A percentile compares a stretch with the other conserved stretches of the same genome.
Conservation (phyloP, 2,329 filamentous ascomycete genomes). For the Dothideomycetidae sp. region DNA sequence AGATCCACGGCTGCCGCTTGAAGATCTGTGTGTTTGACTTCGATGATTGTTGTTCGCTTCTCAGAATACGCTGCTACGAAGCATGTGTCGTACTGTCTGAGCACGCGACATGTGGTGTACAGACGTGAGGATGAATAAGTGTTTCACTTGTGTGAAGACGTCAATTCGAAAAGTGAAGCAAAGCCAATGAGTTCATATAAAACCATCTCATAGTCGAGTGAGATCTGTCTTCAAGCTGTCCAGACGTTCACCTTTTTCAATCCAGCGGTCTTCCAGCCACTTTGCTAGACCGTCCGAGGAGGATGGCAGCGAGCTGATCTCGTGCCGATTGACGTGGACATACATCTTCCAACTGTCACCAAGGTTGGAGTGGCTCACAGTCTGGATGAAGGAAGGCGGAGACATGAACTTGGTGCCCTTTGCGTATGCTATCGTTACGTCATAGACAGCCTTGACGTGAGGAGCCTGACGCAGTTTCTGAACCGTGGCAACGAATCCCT, state of each 20-base stretch:
- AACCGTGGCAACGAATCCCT: slow-evolving; percentile 46
- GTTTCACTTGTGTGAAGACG: too few relatives aligned
- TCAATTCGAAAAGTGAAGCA: too few relatives aligned
- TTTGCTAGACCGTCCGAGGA: slow-evolving; percentile 18
- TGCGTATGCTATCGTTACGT: slow-evolving; percentile 27
- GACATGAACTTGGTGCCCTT: slow-evolving; percentile 18
- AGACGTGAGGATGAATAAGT: too few relatives aligned
- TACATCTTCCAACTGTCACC: slow-evolving; percentile 19
- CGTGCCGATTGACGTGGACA: slow-evolving; percentile 22
- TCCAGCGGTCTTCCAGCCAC: slow-evolving; percentile 25
- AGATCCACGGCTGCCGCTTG: background rate
- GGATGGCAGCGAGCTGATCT: slow-evolving; percentile 18
- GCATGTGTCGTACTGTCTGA: too few relatives aligned
- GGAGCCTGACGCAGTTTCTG: slow-evolving; percentile 32
- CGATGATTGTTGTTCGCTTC: too few relatives aligned
- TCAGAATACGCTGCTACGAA: too few relatives aligned
- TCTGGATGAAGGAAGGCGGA: slow-evolving; percentile 22
- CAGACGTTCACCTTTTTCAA: slow-evolving; percentile 23
- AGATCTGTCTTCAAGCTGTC: slow-evolving; percentile 14
- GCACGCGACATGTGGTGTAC: too few relatives aligned
- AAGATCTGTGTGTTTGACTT: background rate
- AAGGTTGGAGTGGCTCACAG: slow-evolving; percentile 17
- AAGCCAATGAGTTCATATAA: too few relatives aligned
- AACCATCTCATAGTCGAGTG: background rate
- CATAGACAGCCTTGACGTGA: slow-evolving; percentile 26